Base-by-base conservation (phyloP, 306 rosid genomes). In the Prunus mume region DNA sequence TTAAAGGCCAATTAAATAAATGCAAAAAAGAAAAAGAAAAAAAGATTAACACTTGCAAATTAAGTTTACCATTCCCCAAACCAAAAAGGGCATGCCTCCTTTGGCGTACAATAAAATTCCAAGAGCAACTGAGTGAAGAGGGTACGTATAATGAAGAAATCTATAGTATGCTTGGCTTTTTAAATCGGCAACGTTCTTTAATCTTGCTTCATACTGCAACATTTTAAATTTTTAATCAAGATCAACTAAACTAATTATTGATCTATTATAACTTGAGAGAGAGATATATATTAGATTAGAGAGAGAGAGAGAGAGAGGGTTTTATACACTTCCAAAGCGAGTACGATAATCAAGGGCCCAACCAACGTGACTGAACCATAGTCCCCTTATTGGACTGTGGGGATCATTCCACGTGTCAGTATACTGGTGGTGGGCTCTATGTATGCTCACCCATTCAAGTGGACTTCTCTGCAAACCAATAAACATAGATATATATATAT, bases 11-110 rank as follows among this genome's bases (percentile, higher is more conserved):
- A 34, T 34, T 34, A 34, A 32, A 34, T 34, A 19, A 55, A n/a
- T 55, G 38, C 9, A 19, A 7, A 25, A 32, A 13, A 18, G 1
- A 12, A 22, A 62, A 9, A 43, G 64, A 32, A 62, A 54, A 47
- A 24, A 0, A 5, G 38, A 32, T 32, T 34, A 34, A 5, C 0
- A 34, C 41, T 34, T 34, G 41, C 41, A 34, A 34, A 34, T 34
- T 45, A 47, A 41, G 18, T 0, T 75, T 88, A 93, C 98, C 98
- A 89, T 82, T 81, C 96, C 98, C 98, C 98, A 93, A 20, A 86
- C 93, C 71, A 93, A 38, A 80, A 87, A 91, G 49, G 97, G 96
- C 68, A 93, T 79, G 69, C 97, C 98, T 73, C 97, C 97, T 13
- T 82, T 8, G 19, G 81, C 83, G 85, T 83, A 88, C 24, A 93